Percentiles rank a stretch among this genome's conserved stretches.
phyloP scores from a whole-genome alignment of 108 stramenopile genomes.

The Skeletonema marinoi region DNA sequence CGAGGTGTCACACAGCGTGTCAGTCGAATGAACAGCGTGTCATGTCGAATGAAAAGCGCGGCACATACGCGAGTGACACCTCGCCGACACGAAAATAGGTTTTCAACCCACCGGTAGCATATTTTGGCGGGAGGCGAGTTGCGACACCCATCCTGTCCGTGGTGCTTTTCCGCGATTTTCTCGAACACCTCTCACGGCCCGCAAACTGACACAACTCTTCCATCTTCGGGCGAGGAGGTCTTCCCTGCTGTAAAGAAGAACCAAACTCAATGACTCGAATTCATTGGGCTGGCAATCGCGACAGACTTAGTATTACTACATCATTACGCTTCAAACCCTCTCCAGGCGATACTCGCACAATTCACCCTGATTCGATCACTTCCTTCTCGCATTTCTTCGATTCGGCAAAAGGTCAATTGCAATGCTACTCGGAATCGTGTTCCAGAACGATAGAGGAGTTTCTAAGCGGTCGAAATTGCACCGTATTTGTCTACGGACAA shows the following conservation, averaged over 20 bases:
- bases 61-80: too few relatives aligned
- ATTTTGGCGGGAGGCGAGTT: too few relatives aligned
- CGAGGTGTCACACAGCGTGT: too few relatives aligned
- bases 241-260: not conserved
- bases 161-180: too few relatives aligned
- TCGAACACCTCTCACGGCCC: too few relatives aligned
- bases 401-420: not conserved
- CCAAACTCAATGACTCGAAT: not conserved
- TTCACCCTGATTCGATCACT: slow-evolving; percentile 27
- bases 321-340: not conserved
- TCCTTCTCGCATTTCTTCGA: slow-evolving; percentile 39
- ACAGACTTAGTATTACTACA: not conserved
- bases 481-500: not conserved
- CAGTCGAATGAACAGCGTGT: too few relatives aligned
- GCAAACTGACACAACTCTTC: too few relatives aligned
- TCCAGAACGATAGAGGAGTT: not conserved
- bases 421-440: not conserved
- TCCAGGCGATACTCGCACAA: not conserved
- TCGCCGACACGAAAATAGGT: too few relatives aligned
- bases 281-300: not conserved
- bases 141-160: too few relatives aligned
- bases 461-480: not conserved
- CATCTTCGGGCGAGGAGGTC: too few relatives aligned
- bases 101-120: too few relatives aligned
- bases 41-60: too few relatives aligned